These are phyloP conservation scores for Termitomyces sp. DNA, from an alignment of 768 basidiomycete genomes.

Conservation along the genomic window DNA sequence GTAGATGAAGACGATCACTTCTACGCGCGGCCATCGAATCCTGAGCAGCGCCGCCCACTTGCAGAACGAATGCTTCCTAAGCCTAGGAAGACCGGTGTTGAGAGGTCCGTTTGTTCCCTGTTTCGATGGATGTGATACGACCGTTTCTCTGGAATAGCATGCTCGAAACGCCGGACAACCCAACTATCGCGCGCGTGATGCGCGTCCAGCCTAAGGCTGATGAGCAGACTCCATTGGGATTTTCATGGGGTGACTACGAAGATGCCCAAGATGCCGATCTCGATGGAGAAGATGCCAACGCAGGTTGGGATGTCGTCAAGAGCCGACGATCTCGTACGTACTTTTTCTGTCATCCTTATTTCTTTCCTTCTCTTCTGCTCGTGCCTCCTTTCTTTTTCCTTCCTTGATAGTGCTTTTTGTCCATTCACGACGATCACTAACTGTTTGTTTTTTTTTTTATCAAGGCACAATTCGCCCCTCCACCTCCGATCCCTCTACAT, in stretches of 20 bases:
- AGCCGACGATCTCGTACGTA: slow-evolving; percentile 29
- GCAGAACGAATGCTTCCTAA: slow-evolving; percentile 64
- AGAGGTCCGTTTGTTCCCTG: slow-evolving; percentile 40
- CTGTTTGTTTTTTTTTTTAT: background rate
- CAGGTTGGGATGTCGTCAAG: slow-evolving; percentile 76
- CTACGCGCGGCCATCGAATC: slow-evolving; percentile 18
- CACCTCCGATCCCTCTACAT: slow-evolving; percentile 2
- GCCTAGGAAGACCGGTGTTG: slow-evolving; percentile 58
- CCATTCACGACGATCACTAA: background rate
- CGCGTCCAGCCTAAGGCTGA: slow-evolving; percentile 55
- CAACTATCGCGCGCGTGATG: slow-evolving; percentile 56
- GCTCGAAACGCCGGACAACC: slow-evolving; percentile 55
- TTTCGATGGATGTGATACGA: background rate
- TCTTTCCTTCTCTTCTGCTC: background rate
- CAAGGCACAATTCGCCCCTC: slow-evolving; percentile 11
- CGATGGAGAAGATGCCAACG: slow-evolving; percentile 62
- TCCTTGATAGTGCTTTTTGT: no score
- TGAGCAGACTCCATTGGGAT: slow-evolving; percentile 57
- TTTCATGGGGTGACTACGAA: slow-evolving; percentile 77
- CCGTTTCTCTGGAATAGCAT: slow-evolving; percentile 35
- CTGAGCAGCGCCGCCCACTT: slow-evolving; percentile 35
- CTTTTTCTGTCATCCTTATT: background rate
- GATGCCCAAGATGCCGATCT: slow-evolving; percentile 43
- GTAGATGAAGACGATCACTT: slow-evolving; percentile 8
- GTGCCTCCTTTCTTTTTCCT: background rate